A percentile compares a stretch with the other conserved stretches of the same genome.
Conservation (phyloP, 371 early-diverging fungal species). For the Mucor saturninus region DNA sequence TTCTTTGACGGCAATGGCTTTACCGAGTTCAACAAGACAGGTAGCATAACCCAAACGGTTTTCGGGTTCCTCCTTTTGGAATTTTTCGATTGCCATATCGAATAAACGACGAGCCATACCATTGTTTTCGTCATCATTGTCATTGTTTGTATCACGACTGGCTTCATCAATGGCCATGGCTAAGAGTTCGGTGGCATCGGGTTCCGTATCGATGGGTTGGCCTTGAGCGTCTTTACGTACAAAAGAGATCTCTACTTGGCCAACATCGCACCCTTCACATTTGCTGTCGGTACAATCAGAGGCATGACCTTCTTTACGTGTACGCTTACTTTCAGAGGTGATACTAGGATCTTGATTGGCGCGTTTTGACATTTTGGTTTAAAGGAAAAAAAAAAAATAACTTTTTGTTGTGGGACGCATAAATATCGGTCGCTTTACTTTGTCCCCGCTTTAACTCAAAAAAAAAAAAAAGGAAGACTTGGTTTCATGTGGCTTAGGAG, state of each 20-base stretch:
- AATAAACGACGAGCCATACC: conserved; percentile 56
- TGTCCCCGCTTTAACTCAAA: not conserved
- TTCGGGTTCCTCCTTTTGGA: conserved; percentile 51
- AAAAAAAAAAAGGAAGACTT: not conserved
- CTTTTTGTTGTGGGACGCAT: not conserved
- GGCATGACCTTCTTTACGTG: conserved; percentile 42
- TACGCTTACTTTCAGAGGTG: conserved; percentile 9
- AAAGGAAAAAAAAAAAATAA: not conserved
- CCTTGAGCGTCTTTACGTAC: conserved; percentile 44
- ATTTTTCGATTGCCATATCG: conserved; percentile 63
- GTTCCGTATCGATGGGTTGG: conserved; percentile 32
- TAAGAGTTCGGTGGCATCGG: conserved; percentile 55
- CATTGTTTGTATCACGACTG: conserved; percentile 9
- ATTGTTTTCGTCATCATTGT: conserved; percentile 25
- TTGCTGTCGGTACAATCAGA: conserved; percentile 53
- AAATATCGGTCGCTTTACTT: not conserved
- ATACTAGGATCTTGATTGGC: conserved; percentile 14
- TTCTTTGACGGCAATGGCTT: conserved; percentile 45
- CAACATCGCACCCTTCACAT: conserved; percentile 66
- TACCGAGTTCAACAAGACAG: conserved; percentile 50
- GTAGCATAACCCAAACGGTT: conserved; percentile 45
- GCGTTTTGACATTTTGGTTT: conserved; percentile 27
- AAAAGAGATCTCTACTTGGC: conserved; percentile 65
- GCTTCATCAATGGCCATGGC: conserved; percentile 62
- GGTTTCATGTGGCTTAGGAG: conserved; percentile 15